Base-by-base conservation (phyloP, 257 asterid species). In the Solanum bulbocastanum region DNA sequence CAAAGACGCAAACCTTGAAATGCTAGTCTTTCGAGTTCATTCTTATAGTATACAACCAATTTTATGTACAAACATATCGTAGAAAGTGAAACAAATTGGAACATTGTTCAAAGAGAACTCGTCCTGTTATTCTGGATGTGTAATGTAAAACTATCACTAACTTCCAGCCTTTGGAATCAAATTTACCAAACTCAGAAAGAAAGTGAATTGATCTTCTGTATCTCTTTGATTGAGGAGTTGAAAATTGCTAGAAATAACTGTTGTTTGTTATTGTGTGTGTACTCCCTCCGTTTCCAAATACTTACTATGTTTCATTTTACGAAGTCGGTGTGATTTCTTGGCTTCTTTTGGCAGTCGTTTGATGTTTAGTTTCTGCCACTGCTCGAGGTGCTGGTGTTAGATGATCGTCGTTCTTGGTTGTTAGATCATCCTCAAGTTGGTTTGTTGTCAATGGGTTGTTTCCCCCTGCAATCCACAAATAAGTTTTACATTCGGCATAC, bases 301-400 rank as follows among this genome's bases (percentile, higher is more conserved):
- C 56, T 46, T 46, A 5, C 39, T 36, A n/a, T n/a, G n/a, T n/a
- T n/a, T n/a, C n/a, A n/a, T n/a, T n/a, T n/a, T n/a, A n/a, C n/a
- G n/a, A n/a, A n/a, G n/a, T n/a, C 92, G 92, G 85, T 92, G 95
- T 27, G 93, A 71, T 86, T 92, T 93, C 87, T 83, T 89, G 33
- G 93, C 93, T 30, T 90, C 76, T 88, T 93, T 88, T 8, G 91
- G 90, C 5, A 93, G 90, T 88, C 94, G 91, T 82, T 87, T 84
- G 39, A 88, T 87, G 86, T 92, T 91, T 36, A 92, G 90, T 83
- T 90, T 89, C 89, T 87, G 90, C 90, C 87, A 87, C 60, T 42
- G 91, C 84, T 91, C 93, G 71, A 93, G 37, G 73, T 91, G 95
- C 95, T 11, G 90, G 90, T 27, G 95, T 91, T 11, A 91, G 92